Evolutionary conservation across 2,329 filamentous ascomycete species (phyloP).

Genomic region (Ceratocystis papillata): DNA sequence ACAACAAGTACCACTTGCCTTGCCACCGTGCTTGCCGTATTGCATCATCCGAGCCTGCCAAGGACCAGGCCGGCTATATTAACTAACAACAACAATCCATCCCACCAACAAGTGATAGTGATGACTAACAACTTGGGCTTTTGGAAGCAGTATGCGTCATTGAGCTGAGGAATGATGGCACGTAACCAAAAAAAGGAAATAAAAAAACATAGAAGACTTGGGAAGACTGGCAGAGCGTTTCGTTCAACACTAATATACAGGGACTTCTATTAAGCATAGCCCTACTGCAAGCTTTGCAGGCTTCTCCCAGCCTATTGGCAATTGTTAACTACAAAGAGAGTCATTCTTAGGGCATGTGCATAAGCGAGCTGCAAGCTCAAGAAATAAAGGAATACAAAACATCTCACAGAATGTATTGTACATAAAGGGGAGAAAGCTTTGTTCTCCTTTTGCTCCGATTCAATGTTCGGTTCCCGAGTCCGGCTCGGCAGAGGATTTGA

Average conservation of each 20-base stretch:
- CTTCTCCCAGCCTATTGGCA: neutral
- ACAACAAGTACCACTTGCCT: neutral
- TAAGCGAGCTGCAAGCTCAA: conserved; percentile 9
- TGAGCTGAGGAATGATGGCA: too few relatives aligned
- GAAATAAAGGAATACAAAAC: neutral
- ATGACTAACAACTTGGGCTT: neutral
- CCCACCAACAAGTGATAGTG: neutral
- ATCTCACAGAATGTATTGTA: neutral
- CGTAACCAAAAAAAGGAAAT: neutral
- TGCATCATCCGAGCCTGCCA: neutral
- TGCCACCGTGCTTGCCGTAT: neutral
- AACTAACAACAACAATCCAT: neutral
- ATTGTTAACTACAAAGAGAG: conserved; percentile 5
- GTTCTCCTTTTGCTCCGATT: neutral
- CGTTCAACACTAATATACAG: neutral
- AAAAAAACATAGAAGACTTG: neutral
- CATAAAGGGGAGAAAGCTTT: neutral
- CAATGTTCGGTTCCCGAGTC: neutral
- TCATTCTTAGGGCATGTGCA: neutral
- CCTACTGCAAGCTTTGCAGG: neutral
- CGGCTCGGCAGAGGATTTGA: neutral
- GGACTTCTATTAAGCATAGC: neutral
- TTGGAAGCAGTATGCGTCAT: too few relatives aligned
- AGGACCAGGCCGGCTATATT: neutral
- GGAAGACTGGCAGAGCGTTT: neutral